Evolutionary conservation across 2,329 filamentous ascomycete genomes (phyloP).

Genomic region (Ceratocystis albifundus): DNA sequence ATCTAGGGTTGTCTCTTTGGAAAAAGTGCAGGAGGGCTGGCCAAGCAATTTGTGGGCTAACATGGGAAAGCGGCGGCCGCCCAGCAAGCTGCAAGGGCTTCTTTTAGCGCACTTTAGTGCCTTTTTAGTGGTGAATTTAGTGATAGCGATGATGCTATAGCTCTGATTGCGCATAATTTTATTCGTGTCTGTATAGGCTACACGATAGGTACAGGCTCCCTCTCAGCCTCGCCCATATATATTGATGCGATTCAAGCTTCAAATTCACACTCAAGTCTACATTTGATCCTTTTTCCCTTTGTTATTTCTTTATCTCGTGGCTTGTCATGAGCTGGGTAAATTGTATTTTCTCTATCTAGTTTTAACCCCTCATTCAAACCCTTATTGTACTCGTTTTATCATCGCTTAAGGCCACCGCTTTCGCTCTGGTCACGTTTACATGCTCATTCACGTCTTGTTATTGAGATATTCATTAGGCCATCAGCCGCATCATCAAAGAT

Average conservation of each 20-base stretch:
- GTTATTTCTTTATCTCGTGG: background rate
- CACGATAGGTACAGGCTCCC: background rate
- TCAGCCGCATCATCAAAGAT: too few relatives aligned
- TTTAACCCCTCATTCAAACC: background rate
- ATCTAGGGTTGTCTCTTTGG: too few relatives aligned
- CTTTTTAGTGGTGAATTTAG: background rate
- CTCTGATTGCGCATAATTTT: background rate
- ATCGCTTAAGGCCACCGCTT: background rate
- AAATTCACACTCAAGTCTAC: background rate
- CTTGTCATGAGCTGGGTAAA: background rate
- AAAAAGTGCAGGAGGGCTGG: background rate
- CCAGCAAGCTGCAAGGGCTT: conserved; percentile 4
- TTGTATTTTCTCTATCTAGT: background rate
- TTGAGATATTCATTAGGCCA: too few relatives aligned
- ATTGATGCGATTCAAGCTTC: background rate
- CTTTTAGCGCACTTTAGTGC: conserved; percentile 1
- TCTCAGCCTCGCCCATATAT: background rate
- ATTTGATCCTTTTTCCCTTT: background rate
- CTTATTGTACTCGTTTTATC: background rate
- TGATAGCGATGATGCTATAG: background rate
- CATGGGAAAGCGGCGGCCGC: background rate
- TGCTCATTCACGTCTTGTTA: background rate
- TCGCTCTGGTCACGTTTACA: background rate
- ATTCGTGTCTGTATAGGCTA: background rate
- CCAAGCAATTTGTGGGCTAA: background rate